A percentile compares a stretch with the other conserved stretches of the same genome.
phyloP scores from a whole-genome alignment of 305 asterid species.

The Solanum hybrid region DNA sequence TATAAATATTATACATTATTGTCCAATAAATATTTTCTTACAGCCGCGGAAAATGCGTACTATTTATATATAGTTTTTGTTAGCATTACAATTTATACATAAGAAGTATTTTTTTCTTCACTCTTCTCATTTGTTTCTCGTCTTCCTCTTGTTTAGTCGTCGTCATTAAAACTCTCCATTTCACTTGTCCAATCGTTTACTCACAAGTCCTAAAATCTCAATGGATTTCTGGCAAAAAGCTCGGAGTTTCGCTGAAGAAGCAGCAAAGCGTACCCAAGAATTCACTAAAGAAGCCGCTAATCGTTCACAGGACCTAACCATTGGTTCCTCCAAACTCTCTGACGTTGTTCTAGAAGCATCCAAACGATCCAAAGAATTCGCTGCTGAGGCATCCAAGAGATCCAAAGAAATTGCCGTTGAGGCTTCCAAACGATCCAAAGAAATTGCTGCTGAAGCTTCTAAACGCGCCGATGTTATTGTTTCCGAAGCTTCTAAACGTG shows the following conservation, averaged over 20 bases:
- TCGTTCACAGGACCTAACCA: conserved; percentile 19
- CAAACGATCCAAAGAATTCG: conserved; percentile 44
- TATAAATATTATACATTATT: too few relatives aligned
- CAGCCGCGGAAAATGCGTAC: background rate
- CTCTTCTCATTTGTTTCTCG: background rate
- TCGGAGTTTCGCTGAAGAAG: conserved; percentile 75
- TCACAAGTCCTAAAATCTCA: background rate
- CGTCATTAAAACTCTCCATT: background rate
- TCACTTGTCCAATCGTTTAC: background rate
- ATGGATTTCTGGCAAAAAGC: conserved; percentile 95
- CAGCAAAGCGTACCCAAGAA: conserved; percentile 76
- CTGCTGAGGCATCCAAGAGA: conserved; percentile 48
- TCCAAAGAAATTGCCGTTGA: conserved; percentile 83
- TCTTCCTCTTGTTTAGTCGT: background rate
- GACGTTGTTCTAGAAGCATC: conserved; percentile 86
- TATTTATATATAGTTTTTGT: background rate
- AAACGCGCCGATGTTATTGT: conserved; percentile 10
- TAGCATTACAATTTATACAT: background rate
- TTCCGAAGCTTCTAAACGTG: background rate
- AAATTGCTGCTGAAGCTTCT: conserved; percentile 32
- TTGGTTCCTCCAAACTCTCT: conserved; percentile 52
- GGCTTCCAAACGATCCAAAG: conserved; percentile 78
- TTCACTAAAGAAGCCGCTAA: conserved; percentile 39
- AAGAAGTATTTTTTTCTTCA: background rate
- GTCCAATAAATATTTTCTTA: background rate